Conservation (phyloP, 352 stramenopile species). For the Phytopythium chamaehyphon region DNA sequence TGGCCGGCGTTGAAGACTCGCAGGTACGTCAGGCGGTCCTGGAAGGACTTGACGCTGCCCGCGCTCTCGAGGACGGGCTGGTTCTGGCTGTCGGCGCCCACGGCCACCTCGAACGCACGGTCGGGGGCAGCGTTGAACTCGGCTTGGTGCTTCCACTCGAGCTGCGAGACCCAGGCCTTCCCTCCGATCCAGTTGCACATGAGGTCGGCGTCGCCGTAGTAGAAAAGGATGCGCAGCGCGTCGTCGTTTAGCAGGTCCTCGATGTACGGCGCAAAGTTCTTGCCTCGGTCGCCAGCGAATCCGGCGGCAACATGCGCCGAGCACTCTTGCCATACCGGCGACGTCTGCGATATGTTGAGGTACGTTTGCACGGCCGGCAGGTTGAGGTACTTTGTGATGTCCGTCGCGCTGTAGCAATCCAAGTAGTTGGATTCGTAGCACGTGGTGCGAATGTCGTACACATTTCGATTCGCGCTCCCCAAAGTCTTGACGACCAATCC, state of each 20-base stretch:
- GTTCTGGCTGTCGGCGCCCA: slow-evolving; percentile 4
- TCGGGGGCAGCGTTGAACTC: slow-evolving; percentile 15
- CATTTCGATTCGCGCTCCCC: slow-evolving; percentile 24
- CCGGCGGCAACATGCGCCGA: slow-evolving; percentile 80
- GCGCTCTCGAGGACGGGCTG: slow-evolving; percentile 1
- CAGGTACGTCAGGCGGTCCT: slow-evolving; percentile 38
- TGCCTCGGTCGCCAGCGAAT: slow-evolving; percentile 46
- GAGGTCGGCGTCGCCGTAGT: slow-evolving; percentile 32
- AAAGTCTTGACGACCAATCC: slow-evolving; percentile 13
- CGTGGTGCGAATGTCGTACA: slow-evolving; percentile 47
- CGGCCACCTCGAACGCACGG: slow-evolving; percentile 6
- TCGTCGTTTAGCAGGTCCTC: slow-evolving; percentile 15
- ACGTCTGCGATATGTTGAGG: slow-evolving; percentile 25
- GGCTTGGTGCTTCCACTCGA: slow-evolving; percentile 29
- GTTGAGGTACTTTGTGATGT: slow-evolving; percentile 57
- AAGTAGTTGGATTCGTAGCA: slow-evolving; percentile 12
- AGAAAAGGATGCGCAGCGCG: slow-evolving; percentile 19
- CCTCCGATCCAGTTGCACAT: slow-evolving; percentile 41
- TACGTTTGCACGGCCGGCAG: slow-evolving; percentile 24
- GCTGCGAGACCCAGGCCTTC: slow-evolving; percentile 25
- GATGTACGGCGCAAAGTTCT: slow-evolving; percentile 17
- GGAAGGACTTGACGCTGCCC: slow-evolving; percentile 22
- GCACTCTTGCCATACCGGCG: slow-evolving; percentile 77
- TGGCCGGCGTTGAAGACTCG: slow-evolving; percentile 48
- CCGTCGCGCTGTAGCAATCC: slow-evolving; percentile 13